Base-by-base conservation (phyloP, 441 rosid species). In the Adansonia gregorii region DNA sequence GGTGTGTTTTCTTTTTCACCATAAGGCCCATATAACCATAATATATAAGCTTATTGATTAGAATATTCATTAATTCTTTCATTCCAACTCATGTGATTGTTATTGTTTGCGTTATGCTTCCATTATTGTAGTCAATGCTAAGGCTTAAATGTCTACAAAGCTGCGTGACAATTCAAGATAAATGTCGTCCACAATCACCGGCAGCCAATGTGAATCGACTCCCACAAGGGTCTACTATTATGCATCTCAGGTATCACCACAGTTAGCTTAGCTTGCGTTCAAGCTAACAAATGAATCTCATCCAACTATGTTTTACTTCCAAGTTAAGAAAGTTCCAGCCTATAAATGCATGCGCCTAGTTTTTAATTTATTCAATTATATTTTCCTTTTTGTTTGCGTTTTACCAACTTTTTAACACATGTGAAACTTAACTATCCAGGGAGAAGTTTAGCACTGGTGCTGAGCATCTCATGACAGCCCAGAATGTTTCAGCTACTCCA, bases 91-190 rank as follows among this genome's bases (percentile, higher is more conserved):
- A 43, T 41, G 14, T 27, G 48, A n/a, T 41, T 64, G 20, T 64
- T 65, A 15, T 17, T 31, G 6, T 4, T 75, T 52, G 6, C 12
- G 10, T 39, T 46, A 2, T 52, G n/a, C 12, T 56, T 17, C 15
- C 31, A 24, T 49, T 49, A 48, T 8, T 75, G 75, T 76, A 94
- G 99, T 83, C 98, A 4, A 76, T 87, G 79, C 90, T 95, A 76
- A 85, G 88, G 78, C 82, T 92, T 39, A 89, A 89, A 75, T 79
- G 86, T 82, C 86, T 89, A 24, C 90, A 87, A 46, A 91, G 93
- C 0, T 88, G 92, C 61, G 11, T 74, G 74, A 88, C 86, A 1
- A 79, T 85, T 78, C 91, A 86, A 80, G 87, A 79, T 73, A 86
- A 78, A 59, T 87, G 70, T 22, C 83, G 84, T 12, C 80, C 78